These are phyloP conservation scores for Pseudogymnoascus sp. DNA, from an alignment of 2,329 filamentous ascomycete genomes.

Conservation along the genomic window DNA sequence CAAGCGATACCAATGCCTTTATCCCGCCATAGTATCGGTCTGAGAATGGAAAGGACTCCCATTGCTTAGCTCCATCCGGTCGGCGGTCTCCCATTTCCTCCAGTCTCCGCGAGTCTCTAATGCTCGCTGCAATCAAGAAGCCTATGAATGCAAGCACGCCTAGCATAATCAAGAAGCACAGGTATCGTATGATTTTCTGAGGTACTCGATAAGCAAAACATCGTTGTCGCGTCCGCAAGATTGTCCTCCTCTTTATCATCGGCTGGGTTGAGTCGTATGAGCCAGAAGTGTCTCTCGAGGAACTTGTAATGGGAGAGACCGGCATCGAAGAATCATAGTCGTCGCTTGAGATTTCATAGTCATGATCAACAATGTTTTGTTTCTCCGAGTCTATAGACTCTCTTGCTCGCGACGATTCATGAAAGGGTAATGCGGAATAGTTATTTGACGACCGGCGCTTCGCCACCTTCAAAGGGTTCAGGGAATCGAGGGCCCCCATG, in stretches of 20 bases:
- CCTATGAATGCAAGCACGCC: constrained; percentile 70
- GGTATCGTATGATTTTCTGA: constrained; percentile 65
- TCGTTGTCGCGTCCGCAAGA: constrained; percentile 6
- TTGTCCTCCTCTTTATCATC: constrained; percentile 20
- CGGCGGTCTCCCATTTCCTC: constrained; percentile 51
- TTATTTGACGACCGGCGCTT: constrained; percentile 24
- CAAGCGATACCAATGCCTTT: constrained; percentile 55
- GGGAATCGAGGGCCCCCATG: constrained; percentile 42
- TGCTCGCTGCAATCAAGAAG: constrained; percentile 64
- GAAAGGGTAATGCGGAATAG: constrained; percentile 15
- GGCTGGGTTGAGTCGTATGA: constrained; percentile 26
- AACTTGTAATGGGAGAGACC: constrained; percentile 20
- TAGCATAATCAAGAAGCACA: constrained; percentile 63
- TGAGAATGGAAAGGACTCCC: constrained; percentile 81
- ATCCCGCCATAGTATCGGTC: constrained; percentile 87
- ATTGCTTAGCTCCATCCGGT: constrained; percentile 55
- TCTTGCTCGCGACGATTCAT: constrained; percentile 11
- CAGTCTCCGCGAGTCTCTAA: constrained; percentile 57
- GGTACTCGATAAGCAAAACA: constrained; percentile 40
- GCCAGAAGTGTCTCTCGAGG: constrained; percentile 25
- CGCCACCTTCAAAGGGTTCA: constrained; percentile 33
- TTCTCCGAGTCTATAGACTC: constrained; percentile 24
- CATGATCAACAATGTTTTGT: constrained; percentile 14
- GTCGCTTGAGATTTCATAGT: constrained; percentile 40
- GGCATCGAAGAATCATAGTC: constrained; percentile 34